Evolutionary conservation across 176 grass and related monocot species (phyloP).

Genomic region (Triticum turgidum): DNA sequence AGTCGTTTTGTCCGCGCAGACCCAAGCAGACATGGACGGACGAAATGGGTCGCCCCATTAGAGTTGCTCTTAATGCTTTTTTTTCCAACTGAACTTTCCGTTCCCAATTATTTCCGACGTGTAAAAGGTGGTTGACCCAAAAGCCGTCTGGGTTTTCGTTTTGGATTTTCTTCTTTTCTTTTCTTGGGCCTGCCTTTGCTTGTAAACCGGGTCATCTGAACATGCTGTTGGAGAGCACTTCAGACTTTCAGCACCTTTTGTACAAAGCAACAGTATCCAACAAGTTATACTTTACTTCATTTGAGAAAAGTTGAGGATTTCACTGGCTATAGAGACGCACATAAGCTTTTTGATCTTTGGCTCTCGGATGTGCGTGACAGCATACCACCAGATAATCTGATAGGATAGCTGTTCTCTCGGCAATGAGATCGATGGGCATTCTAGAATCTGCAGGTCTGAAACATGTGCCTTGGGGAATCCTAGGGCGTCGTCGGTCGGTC

Average conservation of each 20-base stretch:
- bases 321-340: neutral
- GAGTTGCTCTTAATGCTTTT: too few species aligned
- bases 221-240: neutral
- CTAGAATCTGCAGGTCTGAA: neutral
- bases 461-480: neutral
- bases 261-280: neutral
- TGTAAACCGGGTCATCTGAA: neutral
- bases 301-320: neutral
- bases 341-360: neutral
- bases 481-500: too few species aligned
- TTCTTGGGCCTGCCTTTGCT: neutral
- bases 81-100: slow-evolving; percentile 7
- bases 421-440: neutral
- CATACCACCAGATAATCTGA: neutral
- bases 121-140: neutral
- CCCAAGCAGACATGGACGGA: too few species aligned
- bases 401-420: neutral
- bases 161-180: neutral
- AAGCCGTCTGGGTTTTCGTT: neutral
- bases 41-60: too few species aligned
- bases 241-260: neutral
- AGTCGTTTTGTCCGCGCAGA: too few species aligned
- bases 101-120: neutral
- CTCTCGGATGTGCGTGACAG: neutral
- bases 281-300: neutral